Conservation (phyloP, 2,329 filamentous ascomycete genomes). For the Myriosclerotinia duriaeana region DNA sequence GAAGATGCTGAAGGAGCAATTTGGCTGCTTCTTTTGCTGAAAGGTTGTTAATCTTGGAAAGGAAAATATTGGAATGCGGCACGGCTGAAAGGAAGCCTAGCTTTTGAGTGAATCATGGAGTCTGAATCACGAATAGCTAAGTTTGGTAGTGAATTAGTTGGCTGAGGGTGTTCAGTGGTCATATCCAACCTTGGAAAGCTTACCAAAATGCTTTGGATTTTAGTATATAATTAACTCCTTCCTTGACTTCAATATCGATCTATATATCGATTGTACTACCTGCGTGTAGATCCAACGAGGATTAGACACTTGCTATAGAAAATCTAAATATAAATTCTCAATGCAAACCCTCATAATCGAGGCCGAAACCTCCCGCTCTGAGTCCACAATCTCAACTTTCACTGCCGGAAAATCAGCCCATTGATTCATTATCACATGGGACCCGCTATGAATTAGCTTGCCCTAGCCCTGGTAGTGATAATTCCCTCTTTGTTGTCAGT, state of each 20-base stretch:
- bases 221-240: background rate
- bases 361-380: background rate
- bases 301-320: background rate
- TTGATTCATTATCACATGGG: background rate
- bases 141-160: background rate
- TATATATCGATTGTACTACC: background rate
- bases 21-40: no score
- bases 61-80: no score
- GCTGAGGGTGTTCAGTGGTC: background rate
- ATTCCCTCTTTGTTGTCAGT: background rate
- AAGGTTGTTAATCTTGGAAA: no score
- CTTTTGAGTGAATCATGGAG: no score
- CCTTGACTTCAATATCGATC: background rate
- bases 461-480: background rate
- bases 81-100: no score
- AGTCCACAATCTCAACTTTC: background rate
- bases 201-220: background rate
- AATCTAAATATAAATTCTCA: background rate
- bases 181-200: no score
- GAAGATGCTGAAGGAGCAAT: no score
- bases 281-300: no score
- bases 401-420: background rate
- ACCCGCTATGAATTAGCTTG: background rate
- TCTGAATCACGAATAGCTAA: background rate
- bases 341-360: no score